Evolutionary conservation across 2,329 filamentous ascomycete species (phyloP), one percentile per base, ranked within the genome.

Genomic region (Dactylella cylindrospora): DNA sequence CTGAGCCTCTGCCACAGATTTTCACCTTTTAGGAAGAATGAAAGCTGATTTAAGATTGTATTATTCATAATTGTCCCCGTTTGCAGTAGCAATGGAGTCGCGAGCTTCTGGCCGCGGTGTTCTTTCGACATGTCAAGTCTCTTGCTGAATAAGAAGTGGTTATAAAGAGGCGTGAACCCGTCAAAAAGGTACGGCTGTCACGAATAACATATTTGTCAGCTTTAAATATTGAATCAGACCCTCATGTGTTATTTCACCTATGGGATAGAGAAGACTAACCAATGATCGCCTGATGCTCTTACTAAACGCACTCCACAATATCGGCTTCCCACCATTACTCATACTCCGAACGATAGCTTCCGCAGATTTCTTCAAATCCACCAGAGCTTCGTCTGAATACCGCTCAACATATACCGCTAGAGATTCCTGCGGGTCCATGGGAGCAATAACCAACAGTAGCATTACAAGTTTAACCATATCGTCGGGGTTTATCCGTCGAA

Each of bases 91-190:
- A 51, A 67, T 28, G 68, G 69, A 68, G 67, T 49, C 70, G 64
- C 31, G 67, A 72, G 71, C 17, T 72, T 66, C 43, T 72, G 68
- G 4, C 68, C 35, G 68, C 71, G 76, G 5, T 78, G 38, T 73
- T 76, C 44, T 68, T 79, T 82, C 2, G 80, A 81, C 46, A 87
- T 79, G 66, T 87, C 82, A 17, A 88, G 75, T 65, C 84, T 84
- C 67, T 84, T 85, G 20, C 84, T 85, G 67, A 88, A 90, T 20
- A 89, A 77, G 66, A 90, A 88, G 69, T 84, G 83, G 66, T 88
- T 84, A 70, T 88, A 89, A 1, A 90, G 73, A 0, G 82, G 78
- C 64, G 80, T 82, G 65, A 89, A 79, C 0, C 84, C 83, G 47
- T 79, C 75, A 69, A 90, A 88, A 0, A 90, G 72, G 67, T 81